Evolutionary conservation across 768 basidiomycete species (phyloP).

Genomic region (Calocybe cyanea): DNA sequence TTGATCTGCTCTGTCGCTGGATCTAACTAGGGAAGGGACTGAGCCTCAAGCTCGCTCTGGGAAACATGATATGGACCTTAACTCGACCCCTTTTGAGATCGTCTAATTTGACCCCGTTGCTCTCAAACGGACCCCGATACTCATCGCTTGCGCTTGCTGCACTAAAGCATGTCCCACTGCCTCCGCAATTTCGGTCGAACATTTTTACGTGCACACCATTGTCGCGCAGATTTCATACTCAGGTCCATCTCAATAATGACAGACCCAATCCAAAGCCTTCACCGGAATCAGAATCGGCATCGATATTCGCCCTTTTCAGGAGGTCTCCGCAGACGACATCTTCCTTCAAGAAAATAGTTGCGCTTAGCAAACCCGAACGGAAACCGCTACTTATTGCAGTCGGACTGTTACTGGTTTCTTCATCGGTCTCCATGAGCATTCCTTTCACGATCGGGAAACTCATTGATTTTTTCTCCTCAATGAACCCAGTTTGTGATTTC

Average conservation of each 20-base stretch:
- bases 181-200: background rate
- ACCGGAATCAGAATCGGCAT: slow-evolving; percentile 3
- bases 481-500: slow-evolving; percentile 54
- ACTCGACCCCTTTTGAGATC: slow-evolving; percentile 13
- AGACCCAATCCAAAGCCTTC: background rate
- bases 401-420: slow-evolving; percentile 80
- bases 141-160: background rate
- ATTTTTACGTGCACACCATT: background rate
- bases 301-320: slow-evolving; percentile 26
- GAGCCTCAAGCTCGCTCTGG: slow-evolving; percentile 6
- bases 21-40: too few relatives aligned
- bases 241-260: slow-evolving; percentile 5
- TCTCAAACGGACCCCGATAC: slow-evolving; percentile 8
- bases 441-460: slow-evolving; percentile 92
- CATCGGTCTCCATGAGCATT: slow-evolving; percentile 86
- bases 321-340: slow-evolving; percentile 44
- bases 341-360: slow-evolving; percentile 69
- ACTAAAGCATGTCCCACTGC: background rate
- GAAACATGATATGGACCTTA: slow-evolving; percentile 12
- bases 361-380: slow-evolving; percentile 79
- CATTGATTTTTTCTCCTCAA: slow-evolving; percentile 86
- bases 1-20: slow-evolving; percentile 6
- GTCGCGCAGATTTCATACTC: slow-evolving; percentile 6
- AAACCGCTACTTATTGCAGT: slow-evolving; percentile 74
- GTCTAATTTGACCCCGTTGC: background rate